Evolutionary conservation across 139 green algal species (phyloP).

Genomic region (Chlamydomonas sp.): DNA sequence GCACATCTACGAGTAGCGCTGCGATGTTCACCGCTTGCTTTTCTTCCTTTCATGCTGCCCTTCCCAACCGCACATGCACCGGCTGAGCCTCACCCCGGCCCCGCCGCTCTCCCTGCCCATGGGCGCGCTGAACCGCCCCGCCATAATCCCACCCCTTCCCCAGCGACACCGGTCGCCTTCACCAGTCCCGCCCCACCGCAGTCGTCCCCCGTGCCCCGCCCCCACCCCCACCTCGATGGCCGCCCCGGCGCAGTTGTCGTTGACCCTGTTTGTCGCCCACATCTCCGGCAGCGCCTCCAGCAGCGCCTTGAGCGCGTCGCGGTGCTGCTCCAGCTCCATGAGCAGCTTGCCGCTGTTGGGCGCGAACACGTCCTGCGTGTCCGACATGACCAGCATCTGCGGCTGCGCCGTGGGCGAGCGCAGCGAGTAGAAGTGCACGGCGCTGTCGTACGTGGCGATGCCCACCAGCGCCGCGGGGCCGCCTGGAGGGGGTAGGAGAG

Average conservation of each 20-base stretch:
- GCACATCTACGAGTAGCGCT: too few relatives aligned
- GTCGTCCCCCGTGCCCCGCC: too few relatives aligned
- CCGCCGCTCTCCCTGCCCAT: too few relatives aligned
- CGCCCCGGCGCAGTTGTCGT: slow-evolving; percentile 69
- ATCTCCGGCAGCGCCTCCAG: slow-evolving; percentile 78
- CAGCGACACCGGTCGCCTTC: neutral
- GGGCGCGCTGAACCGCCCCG: too few relatives aligned
- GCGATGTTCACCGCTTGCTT: too few relatives aligned
- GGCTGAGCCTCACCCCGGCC: too few relatives aligned
- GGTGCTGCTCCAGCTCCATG: slow-evolving; percentile 53
- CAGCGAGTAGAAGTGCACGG: slow-evolving; percentile 88
- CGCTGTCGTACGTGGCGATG: slow-evolving; percentile 86
- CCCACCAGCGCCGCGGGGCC: slow-evolving; percentile 70
- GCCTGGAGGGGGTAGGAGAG: slow-evolving; percentile 45
- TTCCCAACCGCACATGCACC: too few relatives aligned
- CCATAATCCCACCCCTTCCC: too few relatives aligned
- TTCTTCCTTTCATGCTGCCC: too few relatives aligned
- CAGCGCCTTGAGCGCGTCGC: slow-evolving; percentile 62
- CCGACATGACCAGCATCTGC: slow-evolving; percentile 86
- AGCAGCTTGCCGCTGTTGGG: slow-evolving; percentile 62
- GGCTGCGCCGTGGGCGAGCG: slow-evolving; percentile 45
- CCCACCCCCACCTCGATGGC: slow-evolving; percentile 60
- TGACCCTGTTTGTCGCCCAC: slow-evolving; percentile 53
- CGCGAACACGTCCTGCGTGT: slow-evolving; percentile 71
- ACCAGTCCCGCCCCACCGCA: neutral